Base-by-base conservation (phyloP, 2,329 filamentous ascomycete genomes). In the Pyrenochaeta sp. region DNA sequence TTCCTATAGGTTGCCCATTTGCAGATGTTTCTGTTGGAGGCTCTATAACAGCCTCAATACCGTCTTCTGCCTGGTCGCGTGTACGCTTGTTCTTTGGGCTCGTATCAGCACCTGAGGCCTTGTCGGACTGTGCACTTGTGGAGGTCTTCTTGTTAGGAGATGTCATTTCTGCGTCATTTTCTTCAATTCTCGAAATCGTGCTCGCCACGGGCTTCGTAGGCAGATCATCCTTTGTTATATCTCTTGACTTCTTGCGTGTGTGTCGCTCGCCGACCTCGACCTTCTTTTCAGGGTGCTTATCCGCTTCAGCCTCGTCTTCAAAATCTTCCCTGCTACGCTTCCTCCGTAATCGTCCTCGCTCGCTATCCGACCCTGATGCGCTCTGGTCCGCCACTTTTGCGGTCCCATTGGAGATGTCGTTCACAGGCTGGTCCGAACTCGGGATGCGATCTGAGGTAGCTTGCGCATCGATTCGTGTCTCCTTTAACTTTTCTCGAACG, bases 401-500 rank as follows among this genome's bases (percentile, higher is more conserved):
- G 43, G 44, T 62, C 37, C 71, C 72, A 50, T 76, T 75, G 37
- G 64, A 51, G 42, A 51, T 65, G 22, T 69, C 68, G 22, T 64
- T 62, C 70, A 73, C 72, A 25, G 54, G 43, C 45, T 65, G 64
- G 42, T 71, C 67, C 10, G 64, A 56, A 36, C 40, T 49, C 39
- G 61, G 53, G 19, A 52, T 52, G 51, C 64, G 54, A 36, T 73
- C 65, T 15, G 67, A 64, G 19, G 61, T 60, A 44, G 65, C 44
- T 44, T 70, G 66, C 51, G 80, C 77, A 39, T 82, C 83, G 54
- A 89, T 86, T n/a, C 84, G 81, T 3, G 86, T 87, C 67, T 88
- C 84, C 73, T 86, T 84, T 52, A 89, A 77, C 74, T 87, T 85
- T 71, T 88, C 83, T 56, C 86, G 79, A 37, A 88, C 84, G 8